Evolutionary conservation across 768 basidiomycete genomes (phyloP).

Genomic region (Calocybe gangraenosa): DNA sequence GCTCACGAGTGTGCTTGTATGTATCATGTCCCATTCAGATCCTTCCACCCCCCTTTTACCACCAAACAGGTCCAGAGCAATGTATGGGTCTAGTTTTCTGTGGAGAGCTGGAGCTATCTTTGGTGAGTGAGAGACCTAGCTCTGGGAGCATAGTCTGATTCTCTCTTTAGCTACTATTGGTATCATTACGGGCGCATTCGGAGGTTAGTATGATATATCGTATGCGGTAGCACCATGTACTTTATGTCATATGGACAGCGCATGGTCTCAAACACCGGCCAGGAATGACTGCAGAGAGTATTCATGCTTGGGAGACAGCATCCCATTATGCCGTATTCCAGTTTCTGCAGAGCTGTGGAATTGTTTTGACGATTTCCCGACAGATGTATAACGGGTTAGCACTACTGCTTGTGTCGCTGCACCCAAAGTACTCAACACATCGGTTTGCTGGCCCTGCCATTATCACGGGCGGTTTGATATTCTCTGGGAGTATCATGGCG

Average conservation of each 20-base stretch:
- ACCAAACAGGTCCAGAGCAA: conserved; percentile 6
- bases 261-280: conserved; percentile 51
- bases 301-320: conserved; percentile 62
- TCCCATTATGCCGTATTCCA: conserved; percentile 55
- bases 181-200: conserved; percentile 63
- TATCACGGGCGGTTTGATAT: conserved; percentile 48
- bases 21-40: conserved; percentile 18
- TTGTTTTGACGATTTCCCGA: background rate
- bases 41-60: conserved; percentile 26
- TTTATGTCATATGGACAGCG: conserved; percentile 22
- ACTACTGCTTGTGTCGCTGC: conserved; percentile 56
- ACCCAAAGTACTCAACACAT: conserved; percentile 55
- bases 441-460: conserved; percentile 69
- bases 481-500: conserved; percentile 60
- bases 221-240: background rate
- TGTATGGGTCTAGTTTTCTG: conserved; percentile 21
- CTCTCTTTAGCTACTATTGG: conserved; percentile 36
- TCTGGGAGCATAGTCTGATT: background rate
- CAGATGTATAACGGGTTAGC: conserved; percentile 71
- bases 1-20: no score
- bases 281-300: conserved; percentile 44
- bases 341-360: background rate
- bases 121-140: conserved; percentile 23
- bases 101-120: conserved; percentile 42
- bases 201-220: conserved; percentile 27